Conservation (phyloP, 345 rosid species). For the Ceriops tagal region DNA sequence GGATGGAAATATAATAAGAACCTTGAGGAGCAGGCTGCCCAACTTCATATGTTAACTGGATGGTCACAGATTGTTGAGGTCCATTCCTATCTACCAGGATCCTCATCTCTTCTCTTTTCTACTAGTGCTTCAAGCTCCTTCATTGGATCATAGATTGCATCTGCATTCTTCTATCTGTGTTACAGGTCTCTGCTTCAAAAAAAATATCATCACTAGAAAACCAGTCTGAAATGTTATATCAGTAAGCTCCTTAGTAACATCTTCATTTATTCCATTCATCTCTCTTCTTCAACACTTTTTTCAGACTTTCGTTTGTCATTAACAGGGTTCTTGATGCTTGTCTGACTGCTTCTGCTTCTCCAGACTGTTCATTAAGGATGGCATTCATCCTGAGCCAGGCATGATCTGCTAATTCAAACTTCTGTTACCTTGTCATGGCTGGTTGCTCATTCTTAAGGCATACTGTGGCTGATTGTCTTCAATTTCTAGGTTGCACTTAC, state of each 20-base stretch:
- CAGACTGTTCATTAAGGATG: slow-evolving; percentile 91
- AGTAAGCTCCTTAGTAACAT: slow-evolving; percentile 42
- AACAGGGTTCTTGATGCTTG: slow-evolving; percentile 89
- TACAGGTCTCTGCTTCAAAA: slow-evolving; percentile 76
- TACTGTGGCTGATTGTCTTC: slow-evolving; percentile 6
- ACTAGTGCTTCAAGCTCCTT: background rate
- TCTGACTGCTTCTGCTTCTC: slow-evolving; percentile 87
- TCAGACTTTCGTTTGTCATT: slow-evolving; percentile 29
- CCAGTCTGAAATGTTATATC: slow-evolving; percentile 73
- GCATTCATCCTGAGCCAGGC: slow-evolving; percentile 83
- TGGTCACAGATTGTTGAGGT: slow-evolving; percentile 98
- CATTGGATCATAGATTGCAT: background rate
- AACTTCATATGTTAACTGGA: slow-evolving; percentile 95
- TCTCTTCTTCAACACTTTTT: slow-evolving; percentile 22
- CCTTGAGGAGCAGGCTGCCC: slow-evolving; percentile 98
- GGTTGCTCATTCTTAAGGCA: background rate
- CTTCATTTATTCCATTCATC: slow-evolving; percentile 10
- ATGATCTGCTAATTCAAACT: background rate
- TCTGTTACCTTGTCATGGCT: background rate
- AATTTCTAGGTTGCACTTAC: slow-evolving; percentile 83
- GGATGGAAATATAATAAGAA: slow-evolving; percentile 92
- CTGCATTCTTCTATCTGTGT: slow-evolving; percentile 11
- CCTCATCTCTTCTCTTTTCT: background rate
- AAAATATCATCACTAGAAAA: slow-evolving; percentile 66
- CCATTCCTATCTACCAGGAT: slow-evolving; percentile 14